These are phyloP conservation scores for Schrenkiella parvula DNA, from an alignment of 345 rosid genomes.

Conservation along the genomic window DNA sequence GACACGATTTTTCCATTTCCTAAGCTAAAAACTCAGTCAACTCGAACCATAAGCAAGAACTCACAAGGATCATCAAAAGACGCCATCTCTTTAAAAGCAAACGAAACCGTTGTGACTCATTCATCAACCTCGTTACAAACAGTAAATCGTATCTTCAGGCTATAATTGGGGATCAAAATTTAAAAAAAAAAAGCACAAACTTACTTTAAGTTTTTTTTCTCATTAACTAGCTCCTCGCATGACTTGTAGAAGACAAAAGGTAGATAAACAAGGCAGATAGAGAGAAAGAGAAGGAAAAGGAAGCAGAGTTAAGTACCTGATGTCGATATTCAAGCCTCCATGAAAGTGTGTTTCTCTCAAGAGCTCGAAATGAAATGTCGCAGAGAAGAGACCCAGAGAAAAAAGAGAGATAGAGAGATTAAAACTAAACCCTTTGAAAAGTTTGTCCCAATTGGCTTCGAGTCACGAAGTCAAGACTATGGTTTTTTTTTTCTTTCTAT, in stretches of 20 bases:
- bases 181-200: not conserved
- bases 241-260: constrained; percentile 17
- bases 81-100: not conserved
- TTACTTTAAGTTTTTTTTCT: not conserved
- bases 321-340: constrained; percentile 26
- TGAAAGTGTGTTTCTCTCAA: constrained; percentile 18
- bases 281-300: not conserved
- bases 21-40: constrained; percentile 28
- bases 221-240: constrained; percentile 14
- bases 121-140: not conserved
- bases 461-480: constrained; percentile 36
- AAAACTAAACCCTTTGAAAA: constrained; percentile 35
- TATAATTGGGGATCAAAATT: constrained; percentile 15
- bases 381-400: constrained; percentile 33
- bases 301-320: constrained; percentile 23
- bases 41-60: constrained; percentile 7
- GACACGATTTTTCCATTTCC: constrained; percentile 6
- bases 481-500: not conserved
- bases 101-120: constrained; percentile 9
- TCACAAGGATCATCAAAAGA: constrained; percentile 26
- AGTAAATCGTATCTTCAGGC: not conserved
- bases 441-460: constrained; percentile 22
- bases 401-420: constrained; percentile 27
- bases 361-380: constrained; percentile 21
- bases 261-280: not conserved